Conservation (phyloP, 176 grass and related monocot genomes). For the Pontederia crassipes region DNA sequence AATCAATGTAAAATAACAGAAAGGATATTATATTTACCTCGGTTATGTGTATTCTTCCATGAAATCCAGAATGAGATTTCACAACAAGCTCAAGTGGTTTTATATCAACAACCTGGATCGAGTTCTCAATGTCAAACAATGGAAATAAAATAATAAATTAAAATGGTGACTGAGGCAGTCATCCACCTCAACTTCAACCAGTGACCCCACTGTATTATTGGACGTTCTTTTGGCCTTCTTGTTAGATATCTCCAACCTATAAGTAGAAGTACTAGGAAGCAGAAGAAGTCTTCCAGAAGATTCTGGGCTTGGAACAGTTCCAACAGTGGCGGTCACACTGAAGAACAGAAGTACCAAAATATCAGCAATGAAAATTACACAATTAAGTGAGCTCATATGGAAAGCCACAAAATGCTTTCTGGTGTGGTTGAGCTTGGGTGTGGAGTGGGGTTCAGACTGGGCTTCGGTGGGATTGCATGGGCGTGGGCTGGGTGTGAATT, state of each 20-base stretch:
- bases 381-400: no score
- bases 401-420: no score
- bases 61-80: slow-evolving; percentile 57
- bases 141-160: slow-evolving; percentile 17
- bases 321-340: slow-evolving; percentile 67
- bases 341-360: slow-evolving; percentile 12
- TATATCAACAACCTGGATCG: slow-evolving; percentile 56
- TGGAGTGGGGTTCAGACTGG: no score
- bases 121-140: slow-evolving; percentile 11
- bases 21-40: slow-evolving; percentile 39
- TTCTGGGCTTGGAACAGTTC: slow-evolving; percentile 43
- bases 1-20: slow-evolving; percentile 15
- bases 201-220: slow-evolving; percentile 52
- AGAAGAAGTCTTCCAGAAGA: slow-evolving; percentile 70
- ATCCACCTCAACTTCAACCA: slow-evolving; percentile 75
- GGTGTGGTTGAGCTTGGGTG: no score
- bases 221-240: slow-evolving; percentile 64
- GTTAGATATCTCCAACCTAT: slow-evolving; percentile 28
- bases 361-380: neutral
- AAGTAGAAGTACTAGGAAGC: slow-evolving; percentile 41
- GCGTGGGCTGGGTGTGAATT: no score
- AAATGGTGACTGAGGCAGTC: slow-evolving; percentile 8
- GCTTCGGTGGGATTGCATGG: no score
- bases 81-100: slow-evolving; percentile 72
- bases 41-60: slow-evolving; percentile 83